Percentiles rank a stretch among this genome's conserved stretches.
phyloP scores from a whole-genome alignment of 179 eudicot species.

The Heliamphora pulchella region DNA sequence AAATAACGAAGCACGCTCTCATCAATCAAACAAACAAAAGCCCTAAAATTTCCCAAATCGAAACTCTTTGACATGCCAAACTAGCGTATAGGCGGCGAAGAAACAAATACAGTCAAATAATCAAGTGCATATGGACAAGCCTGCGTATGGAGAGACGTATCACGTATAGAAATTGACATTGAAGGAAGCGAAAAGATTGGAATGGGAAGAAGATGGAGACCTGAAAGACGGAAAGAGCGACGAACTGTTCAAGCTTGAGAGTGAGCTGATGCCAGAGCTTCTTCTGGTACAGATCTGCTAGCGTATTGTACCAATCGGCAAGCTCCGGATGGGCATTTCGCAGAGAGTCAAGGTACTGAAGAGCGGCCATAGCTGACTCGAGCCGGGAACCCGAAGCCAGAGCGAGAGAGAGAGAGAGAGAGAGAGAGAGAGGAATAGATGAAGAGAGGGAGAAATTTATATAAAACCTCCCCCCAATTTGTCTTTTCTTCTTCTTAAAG shows the following conservation, averaged over 20 bases:
- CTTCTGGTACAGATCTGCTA: constrained; percentile 86
- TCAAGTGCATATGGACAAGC: background rate
- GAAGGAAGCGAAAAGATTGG: background rate
- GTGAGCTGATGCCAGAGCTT: constrained; percentile 98
- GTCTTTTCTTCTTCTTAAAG: constrained; percentile 14
- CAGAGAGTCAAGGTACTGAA: constrained; percentile 59
- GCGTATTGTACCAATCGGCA: constrained; percentile 66
- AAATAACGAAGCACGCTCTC: background rate
- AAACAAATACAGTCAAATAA: background rate
- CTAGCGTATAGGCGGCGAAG: background rate
- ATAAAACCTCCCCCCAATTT: background rate
- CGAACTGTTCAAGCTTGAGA: constrained; percentile 80
- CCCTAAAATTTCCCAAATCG: background rate
- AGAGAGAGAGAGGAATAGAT: constrained; percentile 6
- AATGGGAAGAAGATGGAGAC: constrained; percentile 20
- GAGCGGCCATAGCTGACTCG: constrained; percentile 50
- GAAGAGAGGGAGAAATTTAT: constrained; percentile 6
- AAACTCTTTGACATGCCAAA: background rate
- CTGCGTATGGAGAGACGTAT: background rate
- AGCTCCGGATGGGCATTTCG: constrained; percentile 75
- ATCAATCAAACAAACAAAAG: background rate
- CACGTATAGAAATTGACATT: background rate
- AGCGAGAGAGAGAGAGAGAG: constrained; percentile 15
- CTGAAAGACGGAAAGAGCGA: constrained; percentile 83
- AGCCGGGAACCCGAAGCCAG: constrained; percentile 1